Percentiles rank a stretch among this genome's conserved stretches.
These are phyloP conservation scores for Eucalyptus cladocalyx DNA, from an alignment of 345 rosid species.

Conservation along the genomic window DNA sequence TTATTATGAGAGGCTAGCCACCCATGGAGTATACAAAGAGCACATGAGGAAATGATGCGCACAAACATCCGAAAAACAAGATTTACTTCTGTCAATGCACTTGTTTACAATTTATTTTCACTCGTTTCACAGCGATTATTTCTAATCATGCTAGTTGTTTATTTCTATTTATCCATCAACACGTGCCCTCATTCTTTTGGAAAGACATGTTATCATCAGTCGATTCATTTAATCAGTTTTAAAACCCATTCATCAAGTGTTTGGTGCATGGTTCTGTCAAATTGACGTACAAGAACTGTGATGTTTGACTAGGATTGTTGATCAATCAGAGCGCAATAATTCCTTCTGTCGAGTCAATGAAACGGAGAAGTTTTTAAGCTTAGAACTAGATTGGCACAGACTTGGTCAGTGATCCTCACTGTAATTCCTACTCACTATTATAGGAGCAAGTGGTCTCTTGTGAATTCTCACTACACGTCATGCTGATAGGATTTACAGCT, in stretches of 20 bases:
- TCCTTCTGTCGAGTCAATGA: background rate
- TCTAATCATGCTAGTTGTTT: background rate
- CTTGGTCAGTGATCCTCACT: background rate
- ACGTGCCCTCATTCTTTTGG: background rate
- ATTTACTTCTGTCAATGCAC: background rate
- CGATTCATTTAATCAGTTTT: background rate
- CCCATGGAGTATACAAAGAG: background rate
- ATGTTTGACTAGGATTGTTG: background rate
- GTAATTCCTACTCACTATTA: background rate
- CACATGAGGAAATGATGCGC: background rate
- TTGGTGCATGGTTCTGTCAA: background rate
- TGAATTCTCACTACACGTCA: background rate
- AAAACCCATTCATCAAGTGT: background rate
- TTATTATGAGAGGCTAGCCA: background rate
- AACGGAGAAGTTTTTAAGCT: background rate
- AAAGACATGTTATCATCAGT: background rate
- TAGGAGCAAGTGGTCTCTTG: background rate
- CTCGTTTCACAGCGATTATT: background rate
- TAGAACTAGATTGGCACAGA: background rate
- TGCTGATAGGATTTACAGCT: background rate
- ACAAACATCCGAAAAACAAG: background rate
- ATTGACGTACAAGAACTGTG: background rate
- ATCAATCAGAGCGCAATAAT: background rate
- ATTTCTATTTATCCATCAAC: background rate
- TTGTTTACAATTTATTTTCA: background rate